A percentile compares a stretch with the other conserved stretches of the same genome.
Evolutionary conservation across 257 asterid species (phyloP).

Genomic region (Scutellaria barbata): DNA sequence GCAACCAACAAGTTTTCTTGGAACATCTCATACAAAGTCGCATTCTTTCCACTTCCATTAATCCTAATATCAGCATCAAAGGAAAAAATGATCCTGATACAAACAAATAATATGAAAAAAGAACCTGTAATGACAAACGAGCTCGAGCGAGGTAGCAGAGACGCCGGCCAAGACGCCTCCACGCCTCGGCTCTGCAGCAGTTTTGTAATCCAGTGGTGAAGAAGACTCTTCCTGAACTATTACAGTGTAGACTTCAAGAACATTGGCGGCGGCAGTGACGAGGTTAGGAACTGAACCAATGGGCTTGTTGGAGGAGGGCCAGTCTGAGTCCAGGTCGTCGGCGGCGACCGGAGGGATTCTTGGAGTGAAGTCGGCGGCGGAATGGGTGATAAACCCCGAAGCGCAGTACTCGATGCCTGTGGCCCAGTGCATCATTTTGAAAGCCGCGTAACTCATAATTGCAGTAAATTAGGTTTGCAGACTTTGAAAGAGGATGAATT

Average conservation of each 20-base stretch:
- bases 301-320: conserved; percentile 61
- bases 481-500: not conserved
- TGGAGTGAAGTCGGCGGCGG: conserved; percentile 61
- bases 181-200: conserved; percentile 61
- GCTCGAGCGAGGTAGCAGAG: conserved; percentile 82
- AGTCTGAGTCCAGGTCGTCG: conserved; percentile 82
- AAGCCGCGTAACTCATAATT: conserved; percentile 87
- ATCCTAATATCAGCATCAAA: not conserved
- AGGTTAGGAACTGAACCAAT: conserved; percentile 82
- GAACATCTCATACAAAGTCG: conserved; percentile 1
- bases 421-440: conserved; percentile 87
- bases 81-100: not conserved
- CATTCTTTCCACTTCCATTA: conserved; percentile 3
- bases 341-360: conserved; percentile 52
- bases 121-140: conserved; percentile 87
- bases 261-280: conserved; percentile 72
- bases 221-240: conserved; percentile 69
- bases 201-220: conserved; percentile 48
- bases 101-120: not conserved
- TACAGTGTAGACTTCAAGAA: conserved; percentile 74
- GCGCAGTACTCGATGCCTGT: conserved; percentile 93
- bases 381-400: conserved; percentile 82
- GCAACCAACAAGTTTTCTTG: not conserved
- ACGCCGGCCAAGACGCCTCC: conserved; percentile 86
- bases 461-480: conserved; percentile 4